Percentiles rank a stretch among this genome's conserved stretches.
Conservation (phyloP, 2,329 filamentous ascomycete species). For the Biscogniauxia mediterranea region DNA sequence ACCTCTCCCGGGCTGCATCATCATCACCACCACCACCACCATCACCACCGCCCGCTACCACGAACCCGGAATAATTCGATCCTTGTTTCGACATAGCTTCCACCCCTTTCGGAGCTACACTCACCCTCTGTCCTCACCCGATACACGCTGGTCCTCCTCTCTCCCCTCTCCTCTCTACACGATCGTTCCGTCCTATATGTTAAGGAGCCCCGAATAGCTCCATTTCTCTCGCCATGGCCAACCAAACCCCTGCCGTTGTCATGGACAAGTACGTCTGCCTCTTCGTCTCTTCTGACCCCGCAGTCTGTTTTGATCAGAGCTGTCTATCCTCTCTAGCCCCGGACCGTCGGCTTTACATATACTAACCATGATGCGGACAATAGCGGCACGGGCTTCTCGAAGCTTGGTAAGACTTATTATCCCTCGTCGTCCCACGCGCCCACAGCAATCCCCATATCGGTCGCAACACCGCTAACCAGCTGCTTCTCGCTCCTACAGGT, state of each 20-base stretch:
- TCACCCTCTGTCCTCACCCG: constrained; percentile 4
- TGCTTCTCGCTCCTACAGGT: constrained; percentile 51
- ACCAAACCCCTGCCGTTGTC: constrained; percentile 99
- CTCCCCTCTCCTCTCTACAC: background rate
- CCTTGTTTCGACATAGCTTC: constrained; percentile 9
- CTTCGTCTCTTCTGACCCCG: constrained; percentile 33
- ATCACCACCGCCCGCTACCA: constrained; percentile 9
- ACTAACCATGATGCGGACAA: constrained; percentile 38
- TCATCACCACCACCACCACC: constrained; percentile 3
- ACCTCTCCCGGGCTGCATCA: constrained; percentile 17
- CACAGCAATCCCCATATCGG: constrained; percentile 2
- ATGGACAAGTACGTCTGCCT: constrained; percentile 94
- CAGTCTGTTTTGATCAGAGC: constrained; percentile 5
- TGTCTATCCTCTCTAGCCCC: background rate
- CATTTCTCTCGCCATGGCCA: constrained; percentile 68
- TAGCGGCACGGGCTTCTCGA: constrained; percentile 99
- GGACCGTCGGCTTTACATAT: constrained; percentile 24
- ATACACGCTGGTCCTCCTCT: constrained; percentile 1
- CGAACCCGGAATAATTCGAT: background rate
- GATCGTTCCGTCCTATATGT: background rate
- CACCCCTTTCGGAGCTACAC: constrained; percentile 6
- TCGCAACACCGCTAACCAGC: constrained; percentile 21
- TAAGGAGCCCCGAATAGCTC: constrained; percentile 15
- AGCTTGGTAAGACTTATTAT: constrained; percentile 70
- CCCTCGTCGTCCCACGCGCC: constrained; percentile 3